These are phyloP conservation scores for Vigna hirtella DNA, from an alignment of 306 rosid species.

Conservation along the genomic window DNA sequence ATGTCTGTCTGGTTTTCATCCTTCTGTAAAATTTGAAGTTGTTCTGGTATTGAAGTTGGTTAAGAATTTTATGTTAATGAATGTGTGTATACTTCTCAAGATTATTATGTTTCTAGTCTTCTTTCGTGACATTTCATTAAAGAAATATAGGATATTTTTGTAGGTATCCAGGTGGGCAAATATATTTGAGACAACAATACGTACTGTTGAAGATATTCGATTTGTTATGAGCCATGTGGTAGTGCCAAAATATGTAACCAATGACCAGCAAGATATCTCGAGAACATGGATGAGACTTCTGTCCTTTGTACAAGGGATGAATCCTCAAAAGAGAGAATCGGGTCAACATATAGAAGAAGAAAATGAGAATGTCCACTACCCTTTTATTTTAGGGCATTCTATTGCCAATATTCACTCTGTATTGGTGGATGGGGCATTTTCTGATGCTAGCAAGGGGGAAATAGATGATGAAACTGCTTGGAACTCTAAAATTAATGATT, in stretches of 20 bases:
- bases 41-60: constrained; percentile 23
- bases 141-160: constrained; percentile 37
- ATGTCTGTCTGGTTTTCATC: not conserved
- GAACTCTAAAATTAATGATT: constrained; percentile 50
- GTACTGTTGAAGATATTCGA: constrained; percentile 91
- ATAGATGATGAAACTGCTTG: constrained; percentile 53
- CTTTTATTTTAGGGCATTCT: constrained; percentile 74
- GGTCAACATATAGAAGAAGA: constrained; percentile 91
- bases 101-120: constrained; percentile 36
- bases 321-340: constrained; percentile 88
- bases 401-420: constrained; percentile 82
- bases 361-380: constrained; percentile 70
- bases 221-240: constrained; percentile 89
- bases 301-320: constrained; percentile 92
- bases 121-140: constrained; percentile 34
- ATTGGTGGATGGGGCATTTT: constrained; percentile 89
- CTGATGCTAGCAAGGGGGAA: constrained; percentile 63
- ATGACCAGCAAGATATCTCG: constrained; percentile 77
- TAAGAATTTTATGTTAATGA: constrained; percentile 13
- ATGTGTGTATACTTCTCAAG: constrained; percentile 5
- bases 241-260: constrained; percentile 77
- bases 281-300: constrained; percentile 89
- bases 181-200: constrained; percentile 73
- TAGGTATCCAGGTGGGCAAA: constrained; percentile 75
- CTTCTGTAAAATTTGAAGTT: constrained; percentile 25